These are phyloP conservation scores for Tillandsia leiboldiana DNA, from an alignment of 176 grass and related monocot species.

Conservation along the genomic window DNA sequence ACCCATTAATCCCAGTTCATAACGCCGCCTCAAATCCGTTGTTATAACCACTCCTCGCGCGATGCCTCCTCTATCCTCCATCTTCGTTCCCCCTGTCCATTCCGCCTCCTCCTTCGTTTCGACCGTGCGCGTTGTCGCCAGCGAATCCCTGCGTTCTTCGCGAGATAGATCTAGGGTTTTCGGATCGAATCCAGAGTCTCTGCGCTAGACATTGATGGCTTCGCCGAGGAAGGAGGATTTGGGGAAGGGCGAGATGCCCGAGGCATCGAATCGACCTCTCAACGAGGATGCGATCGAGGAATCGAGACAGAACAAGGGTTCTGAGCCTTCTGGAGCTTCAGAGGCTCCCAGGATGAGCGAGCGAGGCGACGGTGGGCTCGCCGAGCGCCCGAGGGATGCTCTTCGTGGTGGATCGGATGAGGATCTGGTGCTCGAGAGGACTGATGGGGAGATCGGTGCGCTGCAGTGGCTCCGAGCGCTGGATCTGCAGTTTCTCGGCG, in stretches of 20 bases:
- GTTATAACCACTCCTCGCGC: neutral
- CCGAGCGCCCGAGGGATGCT: slow-evolving; percentile 2
- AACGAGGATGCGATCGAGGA: slow-evolving; percentile 2
- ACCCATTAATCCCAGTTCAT: neutral
- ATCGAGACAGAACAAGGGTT: neutral
- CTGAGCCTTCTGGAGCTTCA: neutral
- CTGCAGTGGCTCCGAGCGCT: slow-evolving; percentile 31
- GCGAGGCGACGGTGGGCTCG: neutral
- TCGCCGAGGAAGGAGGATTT: slow-evolving; percentile 9
- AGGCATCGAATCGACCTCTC: slow-evolving; percentile 17
- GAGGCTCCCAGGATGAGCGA: neutral
- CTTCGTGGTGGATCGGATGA: slow-evolving; percentile 16
- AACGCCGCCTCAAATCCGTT: neutral
- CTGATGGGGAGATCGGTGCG: neutral
- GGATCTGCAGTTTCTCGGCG: slow-evolving; percentile 59
- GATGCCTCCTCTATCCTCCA: neutral
- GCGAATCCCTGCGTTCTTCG: neutral
- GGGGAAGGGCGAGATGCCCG: slow-evolving; percentile 6
- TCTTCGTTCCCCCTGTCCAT: neutral
- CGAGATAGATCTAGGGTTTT: neutral
- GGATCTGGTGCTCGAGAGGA: neutral
- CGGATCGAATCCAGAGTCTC: neutral
- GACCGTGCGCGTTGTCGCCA: neutral
- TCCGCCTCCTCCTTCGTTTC: neutral
- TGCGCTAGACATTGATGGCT: slow-evolving; percentile 10